Conservation (phyloP, 768 basidiomycete species). For the Termitomyces sp. region DNA sequence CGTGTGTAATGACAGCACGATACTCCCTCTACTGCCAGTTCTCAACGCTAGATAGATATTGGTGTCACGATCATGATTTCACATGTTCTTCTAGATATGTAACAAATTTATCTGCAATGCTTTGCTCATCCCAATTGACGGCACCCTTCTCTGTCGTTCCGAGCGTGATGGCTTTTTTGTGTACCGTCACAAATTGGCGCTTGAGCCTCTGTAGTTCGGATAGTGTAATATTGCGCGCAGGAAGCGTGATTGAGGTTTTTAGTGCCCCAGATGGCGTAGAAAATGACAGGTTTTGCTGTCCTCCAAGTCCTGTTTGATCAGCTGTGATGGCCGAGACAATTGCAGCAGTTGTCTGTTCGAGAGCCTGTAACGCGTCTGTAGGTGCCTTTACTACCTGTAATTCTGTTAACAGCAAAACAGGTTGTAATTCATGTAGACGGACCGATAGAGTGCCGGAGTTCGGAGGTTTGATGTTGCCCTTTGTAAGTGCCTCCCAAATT, state of each 20-base stretch:
- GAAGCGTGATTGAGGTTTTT: conserved; percentile 55
- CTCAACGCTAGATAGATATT: background rate
- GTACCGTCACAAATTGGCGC: conserved; percentile 85
- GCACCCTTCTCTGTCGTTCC: conserved; percentile 74
- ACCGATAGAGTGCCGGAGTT: conserved; percentile 81
- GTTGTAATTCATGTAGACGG: conserved; percentile 18
- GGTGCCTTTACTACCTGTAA: conserved; percentile 76
- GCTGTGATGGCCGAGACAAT: conserved; percentile 73
- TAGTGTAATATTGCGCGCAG: conserved; percentile 70
- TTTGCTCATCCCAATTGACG: conserved; percentile 76
- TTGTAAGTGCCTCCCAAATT: conserved; percentile 81
- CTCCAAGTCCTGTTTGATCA: conserved; percentile 55
- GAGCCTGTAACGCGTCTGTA: conserved; percentile 78
- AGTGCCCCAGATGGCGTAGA: conserved; percentile 37
- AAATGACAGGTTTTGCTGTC: conserved; percentile 43
- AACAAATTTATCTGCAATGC: conserved; percentile 67
- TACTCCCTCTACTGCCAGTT: background rate
- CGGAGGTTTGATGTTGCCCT: conserved; percentile 79
- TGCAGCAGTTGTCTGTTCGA: conserved; percentile 74
- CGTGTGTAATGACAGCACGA: conserved; percentile 3
- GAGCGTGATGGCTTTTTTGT: conserved; percentile 85
- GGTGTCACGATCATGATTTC: conserved; percentile 29
- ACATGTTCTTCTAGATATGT: conserved; percentile 71
- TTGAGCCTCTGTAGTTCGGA: conserved; percentile 88
- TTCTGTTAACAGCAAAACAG: background rate